A percentile compares a stretch with the other conserved stretches of the same genome.
Evolutionary conservation across 345 rosid species (phyloP).

Genomic region (Gossypium raimondii): DNA sequence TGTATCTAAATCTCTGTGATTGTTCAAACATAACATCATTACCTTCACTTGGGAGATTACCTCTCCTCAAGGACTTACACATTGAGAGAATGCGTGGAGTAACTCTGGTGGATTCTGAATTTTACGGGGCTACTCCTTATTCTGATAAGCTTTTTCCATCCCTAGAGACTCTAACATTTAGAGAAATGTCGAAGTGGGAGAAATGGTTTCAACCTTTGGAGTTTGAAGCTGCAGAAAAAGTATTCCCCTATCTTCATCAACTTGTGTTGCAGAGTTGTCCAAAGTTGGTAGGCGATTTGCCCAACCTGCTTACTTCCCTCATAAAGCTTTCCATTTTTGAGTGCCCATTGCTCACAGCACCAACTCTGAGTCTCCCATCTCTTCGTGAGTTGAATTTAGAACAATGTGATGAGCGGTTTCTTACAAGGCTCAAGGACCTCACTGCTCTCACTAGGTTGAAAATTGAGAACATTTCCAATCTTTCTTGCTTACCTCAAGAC

Average conservation of each 20-base stretch:
- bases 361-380: neutral
- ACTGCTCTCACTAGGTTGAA: slow-evolving; percentile 1
- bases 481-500: neutral
- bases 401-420: neutral
- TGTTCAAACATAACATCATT: slow-evolving; percentile 18
- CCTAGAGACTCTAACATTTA: slow-evolving; percentile 17
- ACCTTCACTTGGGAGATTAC: slow-evolving; percentile 31
- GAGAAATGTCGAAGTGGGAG: slow-evolving; percentile 22
- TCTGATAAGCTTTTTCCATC: slow-evolving; percentile 16
- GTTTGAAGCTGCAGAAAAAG: neutral
- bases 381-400: slow-evolving; percentile 13
- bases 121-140: slow-evolving; percentile 14
- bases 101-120: slow-evolving; percentile 17
- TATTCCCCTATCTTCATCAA: slow-evolving; percentile 24
- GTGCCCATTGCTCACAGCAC: slow-evolving; percentile 8
- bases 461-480: slow-evolving; percentile 8
- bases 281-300: slow-evolving; percentile 3
- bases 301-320: slow-evolving; percentile 17
- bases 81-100: slow-evolving; percentile 21
- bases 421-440: neutral
- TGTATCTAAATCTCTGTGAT: neutral
- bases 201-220: slow-evolving; percentile 14
- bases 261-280: slow-evolving; percentile 23
- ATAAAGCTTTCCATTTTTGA: slow-evolving; percentile 6
- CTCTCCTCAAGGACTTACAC: slow-evolving; percentile 17